Percentiles rank a stretch among this genome's conserved stretches.
phyloP scores from a whole-genome alignment of 345 rosid species.

The Cochlearia excelsa region DNA sequence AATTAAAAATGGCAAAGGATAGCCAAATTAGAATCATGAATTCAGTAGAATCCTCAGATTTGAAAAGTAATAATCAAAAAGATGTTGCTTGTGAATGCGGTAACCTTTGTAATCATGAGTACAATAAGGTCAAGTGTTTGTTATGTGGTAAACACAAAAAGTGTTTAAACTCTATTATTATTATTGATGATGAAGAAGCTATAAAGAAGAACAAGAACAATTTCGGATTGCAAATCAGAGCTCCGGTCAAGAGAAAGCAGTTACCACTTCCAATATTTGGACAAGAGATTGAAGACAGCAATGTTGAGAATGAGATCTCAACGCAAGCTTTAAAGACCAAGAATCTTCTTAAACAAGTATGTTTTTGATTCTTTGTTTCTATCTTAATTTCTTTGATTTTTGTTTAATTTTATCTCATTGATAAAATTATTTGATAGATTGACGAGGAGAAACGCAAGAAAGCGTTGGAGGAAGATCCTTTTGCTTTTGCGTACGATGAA shows the following conservation, averaged over 20 bases:
- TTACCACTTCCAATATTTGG: conserved; percentile 48
- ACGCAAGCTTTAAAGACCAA: conserved; percentile 75
- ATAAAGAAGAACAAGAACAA: no score
- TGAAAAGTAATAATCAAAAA: no score
- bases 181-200: conserved; percentile 55
- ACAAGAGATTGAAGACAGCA: conserved; percentile 51
- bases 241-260: conserved; percentile 56
- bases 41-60: no score
- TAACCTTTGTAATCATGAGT: no score
- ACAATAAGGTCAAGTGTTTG: no score
- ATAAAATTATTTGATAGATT: conserved; percentile 37
- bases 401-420: neutral
- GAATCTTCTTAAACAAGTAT: conserved; percentile 59
- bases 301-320: conserved; percentile 71
- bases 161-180: no score
- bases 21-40: no score
- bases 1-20: no score
- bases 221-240: conserved; percentile 83
- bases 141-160: no score
- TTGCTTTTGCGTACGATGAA: conserved; percentile 76
- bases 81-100: no score
- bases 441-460: conserved; percentile 80
- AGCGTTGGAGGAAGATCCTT: conserved; percentile 81
- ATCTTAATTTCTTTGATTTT: neutral
- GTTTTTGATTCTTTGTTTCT: neutral